A percentile compares a stretch with the other conserved stretches of the same genome.
These are phyloP conservation scores for Anisodus tanguticus DNA, from an alignment of 257 asterid species.

Conservation along the genomic window DNA sequence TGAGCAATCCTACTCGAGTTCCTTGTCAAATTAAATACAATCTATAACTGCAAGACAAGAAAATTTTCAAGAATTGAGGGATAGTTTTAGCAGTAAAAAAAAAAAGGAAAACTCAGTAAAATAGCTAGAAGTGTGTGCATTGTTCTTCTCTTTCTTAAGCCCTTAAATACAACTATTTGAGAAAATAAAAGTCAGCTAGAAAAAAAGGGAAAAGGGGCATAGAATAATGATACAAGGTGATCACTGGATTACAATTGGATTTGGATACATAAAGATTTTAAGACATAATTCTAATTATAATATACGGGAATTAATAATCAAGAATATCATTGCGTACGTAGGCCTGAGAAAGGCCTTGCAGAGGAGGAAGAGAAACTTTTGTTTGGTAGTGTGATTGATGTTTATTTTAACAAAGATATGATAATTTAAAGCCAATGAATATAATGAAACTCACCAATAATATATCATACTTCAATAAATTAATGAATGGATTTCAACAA, in stretches of 20 bases:
- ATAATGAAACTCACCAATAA: no score
- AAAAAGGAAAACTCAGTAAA: neutral
- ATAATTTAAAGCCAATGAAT: slow-evolving; percentile 24
- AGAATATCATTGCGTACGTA: slow-evolving; percentile 5
- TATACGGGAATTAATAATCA: neutral
- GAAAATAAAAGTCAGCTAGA: slow-evolving; percentile 14
- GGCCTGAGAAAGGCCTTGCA: neutral
- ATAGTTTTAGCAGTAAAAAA: neutral
- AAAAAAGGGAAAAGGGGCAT: neutral
- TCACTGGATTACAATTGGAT: slow-evolving; percentile 11
- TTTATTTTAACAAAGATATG: neutral
- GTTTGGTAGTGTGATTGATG: slow-evolving; percentile 28
- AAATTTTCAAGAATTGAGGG: neutral
- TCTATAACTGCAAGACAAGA: neutral
- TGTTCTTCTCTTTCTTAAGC: neutral
- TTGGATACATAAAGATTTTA: slow-evolving; percentile 6
- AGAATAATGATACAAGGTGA: slow-evolving; percentile 3
- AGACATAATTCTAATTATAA: slow-evolving; percentile 19
- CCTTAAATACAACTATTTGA: no score
- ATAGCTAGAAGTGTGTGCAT: neutral
- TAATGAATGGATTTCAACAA: slow-evolving; percentile 24
- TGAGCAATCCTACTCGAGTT: neutral
- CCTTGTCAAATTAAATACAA: neutral
- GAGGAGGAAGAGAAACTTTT: slow-evolving; percentile 28
- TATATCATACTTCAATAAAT: no score